A percentile compares a stretch with the other conserved stretches of the same genome.
Conservation (phyloP, 768 basidiomycete species). For the Podaxis sp. region DNA sequence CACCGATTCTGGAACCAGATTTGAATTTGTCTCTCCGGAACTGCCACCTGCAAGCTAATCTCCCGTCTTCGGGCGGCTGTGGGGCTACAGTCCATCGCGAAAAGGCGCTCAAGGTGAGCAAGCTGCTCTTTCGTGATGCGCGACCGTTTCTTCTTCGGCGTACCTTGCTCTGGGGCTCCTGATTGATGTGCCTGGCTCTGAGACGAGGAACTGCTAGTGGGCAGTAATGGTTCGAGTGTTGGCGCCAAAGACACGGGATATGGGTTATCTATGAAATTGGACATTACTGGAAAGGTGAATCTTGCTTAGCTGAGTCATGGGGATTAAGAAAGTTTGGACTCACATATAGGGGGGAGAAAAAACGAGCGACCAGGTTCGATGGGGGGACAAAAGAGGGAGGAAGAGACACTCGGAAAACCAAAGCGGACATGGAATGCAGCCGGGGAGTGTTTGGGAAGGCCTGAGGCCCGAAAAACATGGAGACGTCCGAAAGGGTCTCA, state of each 20-base stretch:
- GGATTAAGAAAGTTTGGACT: not conserved
- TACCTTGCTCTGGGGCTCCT: not conserved
- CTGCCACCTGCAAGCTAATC: slow-evolving; percentile 71
- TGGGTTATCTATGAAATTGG: not conserved
- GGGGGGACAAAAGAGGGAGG: not conserved
- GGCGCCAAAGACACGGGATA: not conserved
- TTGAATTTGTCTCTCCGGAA: slow-evolving; percentile 87
- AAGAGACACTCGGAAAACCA: not conserved
- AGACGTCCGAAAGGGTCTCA: slow-evolving; percentile 6
- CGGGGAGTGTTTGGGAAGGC: not conserved
- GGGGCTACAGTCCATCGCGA: slow-evolving; percentile 68
- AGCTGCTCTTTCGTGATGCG: slow-evolving; percentile 82
- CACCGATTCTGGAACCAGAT: slow-evolving; percentile 91
- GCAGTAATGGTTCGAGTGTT: not conserved
- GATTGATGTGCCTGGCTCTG: not conserved
- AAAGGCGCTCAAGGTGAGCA: slow-evolving; percentile 70
- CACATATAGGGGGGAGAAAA: not conserved
- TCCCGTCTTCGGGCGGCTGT: slow-evolving; percentile 70
- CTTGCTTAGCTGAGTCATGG: not conserved
- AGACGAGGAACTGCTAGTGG: no score
- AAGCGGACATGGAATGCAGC: not conserved
- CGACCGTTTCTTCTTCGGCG: slow-evolving; percentile 50
- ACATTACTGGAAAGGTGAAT: not conserved
- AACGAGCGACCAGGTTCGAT: not conserved
- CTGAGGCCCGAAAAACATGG: not conserved